Percentiles rank a stretch among this genome's conserved stretches.
These are phyloP conservation scores for Phyllosticta citriasiana DNA, from an alignment of 2,329 filamentous ascomycete species.

Conservation along the genomic window DNA sequence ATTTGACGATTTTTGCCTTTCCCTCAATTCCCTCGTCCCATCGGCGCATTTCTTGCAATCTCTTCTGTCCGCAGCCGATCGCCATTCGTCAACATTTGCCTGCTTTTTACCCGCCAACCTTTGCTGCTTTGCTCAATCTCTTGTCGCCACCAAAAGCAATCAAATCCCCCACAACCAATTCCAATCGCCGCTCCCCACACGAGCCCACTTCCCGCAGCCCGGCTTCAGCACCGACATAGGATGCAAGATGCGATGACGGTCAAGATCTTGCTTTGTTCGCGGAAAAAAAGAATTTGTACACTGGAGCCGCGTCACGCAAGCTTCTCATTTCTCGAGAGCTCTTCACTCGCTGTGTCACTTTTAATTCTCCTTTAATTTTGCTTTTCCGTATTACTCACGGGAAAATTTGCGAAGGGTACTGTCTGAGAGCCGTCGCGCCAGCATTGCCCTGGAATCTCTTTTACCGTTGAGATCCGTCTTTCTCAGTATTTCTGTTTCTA, in stretches of 20 bases:
- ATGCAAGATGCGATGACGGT: neutral
- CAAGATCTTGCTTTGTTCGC: neutral
- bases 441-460: neutral
- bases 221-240: neutral
- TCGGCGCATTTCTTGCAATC: neutral
- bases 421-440: too few relatives aligned
- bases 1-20: too few relatives aligned
- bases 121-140: neutral
- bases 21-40: neutral
- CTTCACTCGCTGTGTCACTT: neutral
- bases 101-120: neutral
- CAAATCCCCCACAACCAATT: neutral
- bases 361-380: neutral
- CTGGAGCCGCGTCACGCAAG: neutral
- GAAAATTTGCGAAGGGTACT: neutral
- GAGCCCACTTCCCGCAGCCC: neutral
- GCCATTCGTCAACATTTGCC: neutral
- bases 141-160: neutral
- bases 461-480: neutral
- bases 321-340: neutral
- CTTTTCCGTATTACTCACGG: neutral
- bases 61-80: neutral
- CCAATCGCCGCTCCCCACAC: neutral
- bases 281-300: neutral
- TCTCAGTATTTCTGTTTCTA: neutral